Base-by-base conservation (phyloP, 805 yeast genomes). In the Candida ipomoeae region DNA sequence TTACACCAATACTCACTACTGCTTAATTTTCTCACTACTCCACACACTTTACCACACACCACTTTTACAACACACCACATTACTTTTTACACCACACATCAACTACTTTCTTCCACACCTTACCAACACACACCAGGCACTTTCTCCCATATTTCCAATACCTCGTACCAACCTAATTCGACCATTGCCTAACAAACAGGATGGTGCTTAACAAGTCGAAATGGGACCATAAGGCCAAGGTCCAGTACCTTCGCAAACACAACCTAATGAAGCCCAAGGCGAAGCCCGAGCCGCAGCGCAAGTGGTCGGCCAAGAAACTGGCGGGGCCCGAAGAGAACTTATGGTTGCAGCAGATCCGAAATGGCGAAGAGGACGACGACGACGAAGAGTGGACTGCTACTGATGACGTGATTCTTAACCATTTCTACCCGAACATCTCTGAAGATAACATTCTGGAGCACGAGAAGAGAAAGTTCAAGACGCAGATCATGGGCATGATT, bases 221-320 rank as follows among this genome's bases (percentile, higher is more conserved):
- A 61, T 73, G 77, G 74, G 78, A 73, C 57, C 67, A 67, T 51
- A 71, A 69, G 60, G 76, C 78, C 43, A 74, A 69, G 55, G 50
- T 59, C 52, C 60, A 61, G 52, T 73, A 69, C 50, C 61, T 70
- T 63, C 65, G 63, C 53, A 74, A 74, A 54, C 78, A 74, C 57
- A 75, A 74, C n/a, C 59, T 71, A 29, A 40, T 48, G 51, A 57
- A 20, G 51, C 58, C 46, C 37, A 45, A 40, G 55, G 48, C 6
- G 40, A 46, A 21, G 51, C 48, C 5, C 44, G 56, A 34, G 50
- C 53, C 53, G 1, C 40, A 20, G 13, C 44, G 37, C n/a, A 33
- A 46, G 21, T 73, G 77, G 77, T 55, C 70, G 3, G 57, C 66
- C 2, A 72, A 71, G 52, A 62, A 60, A 43, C 46, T 53, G 7